These are phyloP conservation scores for Xylaria telfairii DNA, from an alignment of 495 filamentous ascomycete genomes.

Conservation along the genomic window DNA sequence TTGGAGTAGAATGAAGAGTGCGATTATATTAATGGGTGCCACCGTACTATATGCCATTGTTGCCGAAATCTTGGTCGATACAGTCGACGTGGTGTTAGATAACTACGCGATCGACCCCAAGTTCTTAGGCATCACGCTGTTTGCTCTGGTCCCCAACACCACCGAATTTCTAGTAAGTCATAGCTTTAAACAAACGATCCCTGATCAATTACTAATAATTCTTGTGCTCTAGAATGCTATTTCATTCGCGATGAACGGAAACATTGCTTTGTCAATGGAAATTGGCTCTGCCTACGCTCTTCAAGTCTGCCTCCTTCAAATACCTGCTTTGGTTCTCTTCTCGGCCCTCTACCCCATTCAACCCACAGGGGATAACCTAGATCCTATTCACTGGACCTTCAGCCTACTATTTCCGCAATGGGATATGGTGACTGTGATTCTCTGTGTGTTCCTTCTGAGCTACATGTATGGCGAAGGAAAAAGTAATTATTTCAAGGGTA, in stretches of 20 bases:
- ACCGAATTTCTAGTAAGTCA: constrained; percentile 89
- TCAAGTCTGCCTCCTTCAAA: constrained; percentile 96
- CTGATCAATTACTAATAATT: constrained; percentile 4
- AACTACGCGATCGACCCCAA: constrained; percentile 95
- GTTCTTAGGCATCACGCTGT: constrained; percentile 96
- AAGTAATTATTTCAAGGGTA: constrained; percentile 92
- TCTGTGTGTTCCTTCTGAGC: constrained; percentile 95
- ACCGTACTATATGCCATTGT: constrained; percentile 94
- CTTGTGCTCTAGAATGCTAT: constrained; percentile 79
- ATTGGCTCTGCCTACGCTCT: constrained; percentile 97
- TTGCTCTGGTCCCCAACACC: constrained; percentile 96
- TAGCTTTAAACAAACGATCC: not conserved
- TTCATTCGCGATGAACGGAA: constrained; percentile 99
- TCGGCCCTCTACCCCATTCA: constrained; percentile 63
- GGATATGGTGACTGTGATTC: constrained; percentile 97
- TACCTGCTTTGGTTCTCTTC: constrained; percentile 91
- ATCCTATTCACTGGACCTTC: constrained; percentile 81
- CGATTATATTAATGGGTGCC: constrained; percentile 85
- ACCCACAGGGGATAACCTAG: constrained; percentile 40
- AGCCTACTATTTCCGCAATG: constrained; percentile 97
- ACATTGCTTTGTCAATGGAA: constrained; percentile 98
- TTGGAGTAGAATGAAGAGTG: constrained; percentile 90
- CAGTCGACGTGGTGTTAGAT: constrained; percentile 90
- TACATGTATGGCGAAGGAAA: constrained; percentile 99
- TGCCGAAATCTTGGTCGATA: constrained; percentile 95